phyloP scores from a whole-genome alignment of 2,329 filamentous ascomycete species.

The Fusarium ramigenum region DNA sequence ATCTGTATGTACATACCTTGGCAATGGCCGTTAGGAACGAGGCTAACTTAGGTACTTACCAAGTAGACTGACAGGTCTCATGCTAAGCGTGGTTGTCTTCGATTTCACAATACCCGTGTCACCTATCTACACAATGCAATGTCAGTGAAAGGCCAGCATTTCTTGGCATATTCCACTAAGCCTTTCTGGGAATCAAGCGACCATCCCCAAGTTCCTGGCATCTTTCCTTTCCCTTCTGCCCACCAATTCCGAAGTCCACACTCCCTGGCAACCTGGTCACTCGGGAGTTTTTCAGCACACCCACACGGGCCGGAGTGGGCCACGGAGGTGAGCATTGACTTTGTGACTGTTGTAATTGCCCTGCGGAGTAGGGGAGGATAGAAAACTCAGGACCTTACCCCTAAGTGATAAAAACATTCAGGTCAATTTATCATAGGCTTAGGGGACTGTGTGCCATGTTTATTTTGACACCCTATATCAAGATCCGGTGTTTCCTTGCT shows the following conservation, averaged over 20 bases:
- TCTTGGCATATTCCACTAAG: constrained; percentile 30
- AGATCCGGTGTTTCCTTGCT: too few relatives aligned
- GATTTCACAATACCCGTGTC: constrained; percentile 4
- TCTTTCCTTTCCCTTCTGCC: constrained; percentile 11
- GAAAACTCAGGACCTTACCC: too few relatives aligned
- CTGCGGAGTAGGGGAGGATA: too few relatives aligned
- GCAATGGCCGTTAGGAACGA: neutral
- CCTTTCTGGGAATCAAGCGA: constrained; percentile 20
- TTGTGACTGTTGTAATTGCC: neutral
- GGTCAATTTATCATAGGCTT: too few relatives aligned
- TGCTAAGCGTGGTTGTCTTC: constrained; percentile 8
- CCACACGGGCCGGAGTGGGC: constrained; percentile 28
- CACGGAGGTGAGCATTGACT: constrained; percentile 18
- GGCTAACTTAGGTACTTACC: neutral
- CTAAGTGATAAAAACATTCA: too few relatives aligned
- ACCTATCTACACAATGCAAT: constrained; percentile 5
- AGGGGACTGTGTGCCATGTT: too few relatives aligned
- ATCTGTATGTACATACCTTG: neutral
- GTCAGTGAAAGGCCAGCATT: constrained; percentile 19
- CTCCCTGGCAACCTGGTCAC: constrained; percentile 28
- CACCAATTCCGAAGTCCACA: neutral
- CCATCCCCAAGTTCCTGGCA: constrained; percentile 25
- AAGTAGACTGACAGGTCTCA: neutral
- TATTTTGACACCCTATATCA: too few relatives aligned
- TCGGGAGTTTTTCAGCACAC: constrained; percentile 34